Evolutionary conservation across 257 asterid genomes (phyloP), one percentile per base, ranked within the genome.

Genomic region (Linderniella brevidens): DNA sequence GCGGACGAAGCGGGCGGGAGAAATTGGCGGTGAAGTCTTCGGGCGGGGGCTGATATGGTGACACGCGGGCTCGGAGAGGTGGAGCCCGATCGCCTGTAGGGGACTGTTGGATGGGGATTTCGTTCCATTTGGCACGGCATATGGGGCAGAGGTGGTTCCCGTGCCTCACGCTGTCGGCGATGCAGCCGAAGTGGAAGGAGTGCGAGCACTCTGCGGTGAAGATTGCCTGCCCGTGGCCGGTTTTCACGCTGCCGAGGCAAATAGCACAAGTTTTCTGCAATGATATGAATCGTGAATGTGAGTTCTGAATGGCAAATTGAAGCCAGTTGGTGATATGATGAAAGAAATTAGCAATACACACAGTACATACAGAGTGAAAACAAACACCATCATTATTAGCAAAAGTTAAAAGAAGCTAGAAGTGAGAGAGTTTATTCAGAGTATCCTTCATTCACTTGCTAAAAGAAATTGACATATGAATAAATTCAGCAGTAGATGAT

Each of bases 141-240:
- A 90, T 77, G 0, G 98, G 98, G 79, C 98, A 90, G 29, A 85
- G 58, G 58, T 71, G 80, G 70, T 90, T 85, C 10, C 98, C 98
- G 45, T 90, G 92, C 69, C 85, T 85, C 58, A 82, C 94, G 50
- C 79, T 90, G 32, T 94, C 85, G 49, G 92, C 80, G 50, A 90
- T 85, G 72, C 98, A 90, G 0, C 81, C 86, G 72, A 90, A 90
- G 67, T 90, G 98, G 52, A 88, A 88, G 48, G 98, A 84, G 58
- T 88, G 98, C 13, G 94, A 81, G 59, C 96, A 84, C 64, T 88
- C 98, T 12, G 94, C 98, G 13, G 96, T 90, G 65, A 80, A 90
- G 39, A 90, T 75, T 11, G 98, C 96, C 40, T 84, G 98, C 17
- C 96, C 98, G 54, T 90, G 86, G 43, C 99, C 88, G 19, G 80